Percentiles rank a stretch among this genome's conserved stretches.
Evolutionary conservation across 2,329 filamentous ascomycete genomes (phyloP).

Genomic region (Metarhizium guizhouense): DNA sequence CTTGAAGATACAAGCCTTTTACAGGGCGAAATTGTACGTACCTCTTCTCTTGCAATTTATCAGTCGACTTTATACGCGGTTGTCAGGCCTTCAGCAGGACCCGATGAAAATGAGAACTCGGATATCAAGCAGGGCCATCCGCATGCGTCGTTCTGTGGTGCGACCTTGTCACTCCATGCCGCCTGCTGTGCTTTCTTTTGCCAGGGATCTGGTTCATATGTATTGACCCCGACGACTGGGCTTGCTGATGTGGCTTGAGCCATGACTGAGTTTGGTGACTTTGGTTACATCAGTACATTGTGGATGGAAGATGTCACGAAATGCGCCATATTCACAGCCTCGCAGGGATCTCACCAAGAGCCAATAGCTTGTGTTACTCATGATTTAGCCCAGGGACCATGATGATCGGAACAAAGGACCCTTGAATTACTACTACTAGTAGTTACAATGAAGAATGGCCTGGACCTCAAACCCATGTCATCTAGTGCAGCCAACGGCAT

Average conservation of each 20-base stretch:
- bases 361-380: not conserved
- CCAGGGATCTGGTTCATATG: too few species aligned
- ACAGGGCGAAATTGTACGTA: too few species aligned
- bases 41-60: too few species aligned
- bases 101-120: too few species aligned
- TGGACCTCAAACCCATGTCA: not conserved
- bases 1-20: too few species aligned
- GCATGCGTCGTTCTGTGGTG: not conserved
- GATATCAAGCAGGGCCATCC: too few species aligned
- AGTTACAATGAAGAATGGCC: not conserved
- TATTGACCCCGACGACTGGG: too few species aligned
- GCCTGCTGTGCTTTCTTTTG: too few species aligned
- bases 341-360: not conserved
- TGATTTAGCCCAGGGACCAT: not conserved
- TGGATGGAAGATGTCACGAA: not conserved
- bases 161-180: not conserved
- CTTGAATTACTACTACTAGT: not conserved
- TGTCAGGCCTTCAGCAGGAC: too few species aligned
- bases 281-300: not conserved
- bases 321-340: not conserved
- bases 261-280: not conserved
- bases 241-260: too few species aligned
- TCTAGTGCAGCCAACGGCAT: not conserved
- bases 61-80: too few species aligned
- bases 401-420: not conserved